These are phyloP conservation scores for Neurospora terricola DNA, from an alignment of 495 filamentous ascomycete genomes.

Conservation along the genomic window DNA sequence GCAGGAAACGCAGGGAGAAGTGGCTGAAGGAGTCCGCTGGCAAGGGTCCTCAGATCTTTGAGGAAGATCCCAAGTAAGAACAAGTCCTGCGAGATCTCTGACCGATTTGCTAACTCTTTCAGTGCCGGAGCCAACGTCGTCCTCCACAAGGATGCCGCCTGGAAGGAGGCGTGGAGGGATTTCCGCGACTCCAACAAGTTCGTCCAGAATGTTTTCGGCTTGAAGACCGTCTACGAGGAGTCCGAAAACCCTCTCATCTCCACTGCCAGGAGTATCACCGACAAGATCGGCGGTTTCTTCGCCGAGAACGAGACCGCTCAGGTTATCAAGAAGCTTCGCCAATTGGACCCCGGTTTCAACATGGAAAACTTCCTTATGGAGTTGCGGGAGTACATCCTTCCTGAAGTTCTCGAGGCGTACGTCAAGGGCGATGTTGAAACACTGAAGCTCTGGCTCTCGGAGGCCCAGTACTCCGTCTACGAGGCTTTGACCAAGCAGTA, in stretches of 20 bases:
- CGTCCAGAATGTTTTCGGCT: slow-evolving; percentile 78
- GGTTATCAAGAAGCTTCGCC: slow-evolving; percentile 96
- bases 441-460: slow-evolving; percentile 87
- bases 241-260: slow-evolving; percentile 93
- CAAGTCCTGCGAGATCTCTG: background rate
- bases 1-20: slow-evolving; percentile 65
- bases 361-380: slow-evolving; percentile 88
- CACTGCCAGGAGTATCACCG: slow-evolving; percentile 86
- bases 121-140: slow-evolving; percentile 93
- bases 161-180: slow-evolving; percentile 90
- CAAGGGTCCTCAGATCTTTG: slow-evolving; percentile 44
- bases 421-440: slow-evolving; percentile 91
- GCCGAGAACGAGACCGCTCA: slow-evolving; percentile 95
- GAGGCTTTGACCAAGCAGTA: slow-evolving; percentile 91
- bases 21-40: slow-evolving; percentile 44
- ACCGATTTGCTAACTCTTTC: slow-evolving; percentile 9
- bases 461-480: slow-evolving; percentile 90
- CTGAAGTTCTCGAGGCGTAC: slow-evolving; percentile 94
- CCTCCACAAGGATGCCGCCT: slow-evolving; percentile 88
- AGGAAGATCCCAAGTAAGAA: slow-evolving; percentile 84
- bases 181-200: slow-evolving; percentile 82
- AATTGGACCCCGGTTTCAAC: slow-evolving; percentile 92
- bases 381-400: slow-evolving; percentile 94
- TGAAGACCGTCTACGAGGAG: slow-evolving; percentile 81
- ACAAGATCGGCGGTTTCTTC: slow-evolving; percentile 89